Percentiles rank a stretch among this genome's conserved stretches.
phyloP scores from a whole-genome alignment of 495 filamentous ascomycete genomes.

The Penicillium canariense region DNA sequence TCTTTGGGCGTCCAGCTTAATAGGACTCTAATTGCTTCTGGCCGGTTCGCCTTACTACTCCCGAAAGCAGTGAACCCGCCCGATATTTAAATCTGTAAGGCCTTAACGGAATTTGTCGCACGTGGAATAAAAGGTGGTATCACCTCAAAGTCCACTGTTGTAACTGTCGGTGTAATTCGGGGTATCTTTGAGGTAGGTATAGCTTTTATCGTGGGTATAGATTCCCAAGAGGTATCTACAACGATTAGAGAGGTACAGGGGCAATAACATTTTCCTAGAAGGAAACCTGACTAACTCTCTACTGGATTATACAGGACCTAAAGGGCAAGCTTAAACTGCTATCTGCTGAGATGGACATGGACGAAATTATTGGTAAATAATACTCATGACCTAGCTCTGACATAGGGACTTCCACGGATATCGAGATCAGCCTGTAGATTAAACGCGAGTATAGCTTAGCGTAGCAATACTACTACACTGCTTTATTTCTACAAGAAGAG shows the following conservation, averaged over 20 bases:
- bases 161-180: background rate
- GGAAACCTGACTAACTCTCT: background rate
- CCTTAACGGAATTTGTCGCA: background rate
- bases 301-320: background rate
- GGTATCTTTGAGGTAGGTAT: background rate
- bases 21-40: background rate
- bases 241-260: background rate
- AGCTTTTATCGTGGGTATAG: background rate
- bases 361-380: background rate
- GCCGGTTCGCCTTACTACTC: background rate
- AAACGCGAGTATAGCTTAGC: background rate
- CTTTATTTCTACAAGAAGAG: background rate
- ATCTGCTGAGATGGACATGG: background rate
- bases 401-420: background rate
- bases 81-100: background rate
- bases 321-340: background rate
- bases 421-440: background rate
- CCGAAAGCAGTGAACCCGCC: too few relatives aligned
- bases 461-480: background rate
- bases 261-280: background rate
- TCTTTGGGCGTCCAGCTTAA: background rate
- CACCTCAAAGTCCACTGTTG: background rate
- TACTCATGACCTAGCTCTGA: background rate
- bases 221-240: background rate
- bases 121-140: background rate